A percentile compares a stretch with the other conserved stretches of the same genome.
Evolutionary conservation across 1,284 basidiomycete genomes (phyloP).

Genomic region (Fomitopsis schrenkii): DNA sequence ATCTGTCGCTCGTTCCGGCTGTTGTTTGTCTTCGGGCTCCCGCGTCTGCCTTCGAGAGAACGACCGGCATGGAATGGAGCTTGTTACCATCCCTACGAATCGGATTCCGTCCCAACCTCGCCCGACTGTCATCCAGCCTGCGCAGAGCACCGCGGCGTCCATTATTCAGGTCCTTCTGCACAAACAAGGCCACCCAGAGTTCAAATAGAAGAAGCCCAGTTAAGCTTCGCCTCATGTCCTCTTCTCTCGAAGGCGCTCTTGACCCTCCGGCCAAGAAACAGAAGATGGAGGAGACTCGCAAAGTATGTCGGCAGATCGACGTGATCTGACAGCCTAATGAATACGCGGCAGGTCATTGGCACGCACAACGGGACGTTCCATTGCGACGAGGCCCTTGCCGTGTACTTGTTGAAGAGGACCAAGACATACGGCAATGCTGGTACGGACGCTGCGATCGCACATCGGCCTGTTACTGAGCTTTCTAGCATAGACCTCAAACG

Average conservation of each 20-base stretch:
- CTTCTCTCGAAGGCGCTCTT: slow-evolving; percentile 12
- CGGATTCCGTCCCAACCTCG: slow-evolving; percentile 5
- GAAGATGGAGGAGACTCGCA: slow-evolving; percentile 35
- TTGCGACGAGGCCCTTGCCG: slow-evolving; percentile 93
- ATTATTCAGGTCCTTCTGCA: neutral
- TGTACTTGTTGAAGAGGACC: slow-evolving; percentile 86
- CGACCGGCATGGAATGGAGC: slow-evolving; percentile 5
- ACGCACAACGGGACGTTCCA: slow-evolving; percentile 97
- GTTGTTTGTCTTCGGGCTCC: neutral
- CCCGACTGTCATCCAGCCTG: neutral
- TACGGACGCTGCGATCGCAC: slow-evolving; percentile 26
- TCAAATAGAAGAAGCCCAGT: neutral
- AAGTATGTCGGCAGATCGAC: slow-evolving; percentile 27
- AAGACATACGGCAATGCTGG: slow-evolving; percentile 73
- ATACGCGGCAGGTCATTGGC: slow-evolving; percentile 63
- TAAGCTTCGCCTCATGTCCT: slow-evolving; percentile 27
- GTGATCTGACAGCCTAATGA: neutral
- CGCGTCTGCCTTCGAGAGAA: neutral
- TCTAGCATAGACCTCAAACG: slow-evolving; percentile 67
- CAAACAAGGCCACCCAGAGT: neutral
- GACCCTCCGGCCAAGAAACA: slow-evolving; percentile 43
- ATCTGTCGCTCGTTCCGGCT: neutral
- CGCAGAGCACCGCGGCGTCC: neutral
- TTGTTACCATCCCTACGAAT: slow-evolving; percentile 6
- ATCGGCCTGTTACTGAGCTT: neutral